A percentile compares a stretch with the other conserved stretches of the same genome.
Evolutionary conservation across 306 rosid species (phyloP).

Genomic region (Corylus avellana): DNA sequence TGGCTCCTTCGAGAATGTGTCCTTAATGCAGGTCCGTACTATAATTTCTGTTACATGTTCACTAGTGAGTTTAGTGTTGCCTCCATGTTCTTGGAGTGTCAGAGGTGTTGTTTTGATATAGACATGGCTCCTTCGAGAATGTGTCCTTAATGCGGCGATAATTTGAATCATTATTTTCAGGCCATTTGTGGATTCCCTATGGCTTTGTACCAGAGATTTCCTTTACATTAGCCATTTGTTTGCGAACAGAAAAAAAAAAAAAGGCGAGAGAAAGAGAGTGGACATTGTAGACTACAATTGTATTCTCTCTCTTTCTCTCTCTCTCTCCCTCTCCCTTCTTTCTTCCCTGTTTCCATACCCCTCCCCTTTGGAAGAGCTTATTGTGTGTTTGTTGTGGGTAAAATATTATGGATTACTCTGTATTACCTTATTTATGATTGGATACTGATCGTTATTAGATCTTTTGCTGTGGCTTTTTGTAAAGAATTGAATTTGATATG

Average conservation of each 20-base stretch:
- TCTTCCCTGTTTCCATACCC: background rate
- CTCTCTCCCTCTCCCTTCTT: background rate
- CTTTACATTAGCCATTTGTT: background rate
- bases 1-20: background rate
- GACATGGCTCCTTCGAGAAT: background rate
- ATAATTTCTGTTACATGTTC: background rate
- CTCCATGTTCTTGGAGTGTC: background rate
- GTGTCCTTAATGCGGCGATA: background rate
- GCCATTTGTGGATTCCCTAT: background rate
- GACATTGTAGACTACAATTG: background rate
- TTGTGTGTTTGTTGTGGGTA: background rate
- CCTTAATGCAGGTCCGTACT: background rate
- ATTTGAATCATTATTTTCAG: background rate
- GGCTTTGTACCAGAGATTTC: background rate
- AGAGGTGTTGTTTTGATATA: background rate
- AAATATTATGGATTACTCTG: background rate
- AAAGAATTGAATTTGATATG: slow-evolving; percentile 23
- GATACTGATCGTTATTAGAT: background rate
- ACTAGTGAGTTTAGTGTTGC: background rate
- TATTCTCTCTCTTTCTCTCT: background rate
- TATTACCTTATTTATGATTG: background rate
- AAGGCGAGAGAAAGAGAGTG: background rate
- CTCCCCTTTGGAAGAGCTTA: background rate
- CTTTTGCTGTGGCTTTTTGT: slow-evolving; percentile 6
- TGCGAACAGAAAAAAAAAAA: background rate